Evolutionary conservation across 1,284 basidiomycete species (phyloP).

Genomic region (Cryptococcus wingfieldii): DNA sequence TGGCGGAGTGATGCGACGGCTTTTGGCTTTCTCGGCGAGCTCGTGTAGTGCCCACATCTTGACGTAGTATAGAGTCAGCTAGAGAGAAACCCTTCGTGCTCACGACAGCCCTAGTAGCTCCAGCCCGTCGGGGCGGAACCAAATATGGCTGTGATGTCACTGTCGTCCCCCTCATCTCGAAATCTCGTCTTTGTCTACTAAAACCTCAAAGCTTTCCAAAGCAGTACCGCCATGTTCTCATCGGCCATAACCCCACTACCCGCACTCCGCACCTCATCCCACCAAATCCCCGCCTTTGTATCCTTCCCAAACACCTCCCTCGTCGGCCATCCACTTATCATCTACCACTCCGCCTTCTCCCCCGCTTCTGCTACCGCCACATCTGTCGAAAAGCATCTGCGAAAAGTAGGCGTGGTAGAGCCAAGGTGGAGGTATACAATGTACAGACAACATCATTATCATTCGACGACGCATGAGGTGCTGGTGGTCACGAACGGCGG

Average conservation of each 20-base stretch:
- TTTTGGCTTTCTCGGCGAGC: slow-evolving; percentile 5
- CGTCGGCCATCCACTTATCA: slow-evolving; percentile 20
- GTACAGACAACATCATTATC: slow-evolving; percentile 52
- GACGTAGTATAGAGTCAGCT: not conserved
- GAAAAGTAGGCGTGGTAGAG: slow-evolving; percentile 41
- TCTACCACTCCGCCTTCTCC: slow-evolving; percentile 28
- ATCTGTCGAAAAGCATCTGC: slow-evolving; percentile 36
- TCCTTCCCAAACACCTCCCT: slow-evolving; percentile 33
- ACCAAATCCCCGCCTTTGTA: slow-evolving; percentile 22
- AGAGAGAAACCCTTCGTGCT: not conserved
- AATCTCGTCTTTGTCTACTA: not conserved
- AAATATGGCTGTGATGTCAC: not conserved
- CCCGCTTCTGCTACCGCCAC: slow-evolving; percentile 7
- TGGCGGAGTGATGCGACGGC: not conserved
- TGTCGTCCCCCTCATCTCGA: not conserved
- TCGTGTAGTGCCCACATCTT: slow-evolving; percentile 21
- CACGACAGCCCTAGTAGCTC: not conserved
- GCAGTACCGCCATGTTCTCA: not conserved
- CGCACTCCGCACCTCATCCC: slow-evolving; percentile 14
- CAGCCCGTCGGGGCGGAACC: not conserved
- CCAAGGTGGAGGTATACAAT: slow-evolving; percentile 52
- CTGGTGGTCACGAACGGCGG: slow-evolving; percentile 44
- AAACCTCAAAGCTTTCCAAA: not conserved
- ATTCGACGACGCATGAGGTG: slow-evolving; percentile 52
- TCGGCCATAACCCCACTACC: slow-evolving; percentile 18